Base-by-base conservation (phyloP, 495 filamentous ascomycete genomes). In the Emericellopsis terricola region DNA sequence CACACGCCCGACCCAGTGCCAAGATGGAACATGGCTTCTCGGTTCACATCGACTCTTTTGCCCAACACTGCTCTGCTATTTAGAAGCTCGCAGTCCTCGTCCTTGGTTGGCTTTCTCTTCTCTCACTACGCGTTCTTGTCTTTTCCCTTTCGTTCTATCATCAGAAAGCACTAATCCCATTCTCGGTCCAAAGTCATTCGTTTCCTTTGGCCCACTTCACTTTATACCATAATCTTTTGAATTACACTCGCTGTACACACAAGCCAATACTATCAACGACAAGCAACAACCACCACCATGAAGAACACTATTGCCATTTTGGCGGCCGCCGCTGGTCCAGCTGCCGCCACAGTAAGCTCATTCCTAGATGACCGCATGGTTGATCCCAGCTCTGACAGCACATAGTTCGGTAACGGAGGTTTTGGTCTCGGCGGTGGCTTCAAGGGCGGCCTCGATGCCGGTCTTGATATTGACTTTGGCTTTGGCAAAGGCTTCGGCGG, bases 281-380 rank as follows among this genome's bases (percentile, higher is more conserved):
- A 38, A 34, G 36, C 21, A 17, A 43, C 19, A n/a, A 39, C 37
- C 32, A 38, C 40, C 55, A 62, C 38, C 31, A 69, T 70, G 67
- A 67, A 65, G 51, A 55, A 42, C 34, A 41, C 50, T 36, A 44
- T 66, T 38, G 39, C 69, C 33, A 28, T 68, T 43, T 47, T 69
- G 36, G 69, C 65, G 48, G 56, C 76, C 44, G 67, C 69, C 46
- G 66, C 69, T 40, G 47, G 57, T 50, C 54, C 65, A 45, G 74
- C 59, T 31, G 48, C 65, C 46, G 76, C 75, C 42, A 70, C 65
- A 28, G 64, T 69, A 57, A 42, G 60, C 49, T 15, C 29, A 11
- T 17, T 14, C 17, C 30, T 27, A 15, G 4, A 23, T 26, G 16
- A 36, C 11, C 18, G 20, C 16, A 28, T 16, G n/a, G n/a, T n/a